Percentiles rank a stretch among this genome's conserved stretches.
Evolutionary conservation across 495 filamentous ascomycete genomes (phyloP).

Genomic region (Trichoderma asperelloides): DNA sequence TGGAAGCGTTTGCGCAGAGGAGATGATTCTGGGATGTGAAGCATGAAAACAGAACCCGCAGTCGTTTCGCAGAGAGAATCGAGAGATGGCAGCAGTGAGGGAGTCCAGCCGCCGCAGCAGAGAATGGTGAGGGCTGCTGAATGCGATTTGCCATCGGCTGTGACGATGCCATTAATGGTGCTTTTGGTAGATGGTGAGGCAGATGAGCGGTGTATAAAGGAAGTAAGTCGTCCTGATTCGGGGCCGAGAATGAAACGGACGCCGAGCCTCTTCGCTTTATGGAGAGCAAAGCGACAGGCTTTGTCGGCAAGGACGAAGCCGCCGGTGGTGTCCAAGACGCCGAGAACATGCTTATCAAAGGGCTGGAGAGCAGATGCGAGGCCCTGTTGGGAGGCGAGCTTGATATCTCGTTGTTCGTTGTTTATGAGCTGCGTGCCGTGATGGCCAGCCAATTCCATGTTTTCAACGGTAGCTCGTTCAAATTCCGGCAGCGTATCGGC

Average conservation of each 20-base stretch:
- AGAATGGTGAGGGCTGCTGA: slow-evolving; percentile 20
- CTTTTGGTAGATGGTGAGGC: not conserved
- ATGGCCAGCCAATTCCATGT: not conserved
- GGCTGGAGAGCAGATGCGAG: slow-evolving; percentile 10
- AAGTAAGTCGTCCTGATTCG: slow-evolving; percentile 19
- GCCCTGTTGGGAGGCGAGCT: slow-evolving; percentile 18
- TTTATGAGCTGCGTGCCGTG: slow-evolving; percentile 23
- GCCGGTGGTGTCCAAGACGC: slow-evolving; percentile 30
- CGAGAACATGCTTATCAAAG: slow-evolving; percentile 14
- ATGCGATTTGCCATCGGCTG: slow-evolving; percentile 25
- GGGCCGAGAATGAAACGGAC: slow-evolving; percentile 28
- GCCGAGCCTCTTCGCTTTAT: slow-evolving; percentile 26
- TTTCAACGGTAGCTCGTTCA: not conserved
- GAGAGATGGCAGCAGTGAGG: slow-evolving; percentile 22
- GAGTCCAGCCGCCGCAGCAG: slow-evolving; percentile 29
- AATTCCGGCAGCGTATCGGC: not conserved
- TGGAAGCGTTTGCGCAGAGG: not conserved
- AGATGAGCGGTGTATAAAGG: slow-evolving; percentile 11
- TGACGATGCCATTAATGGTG: slow-evolving; percentile 21
- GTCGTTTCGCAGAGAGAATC: slow-evolving; percentile 34
- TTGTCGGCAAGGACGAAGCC: slow-evolving; percentile 35
- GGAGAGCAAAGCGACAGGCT: slow-evolving; percentile 31
- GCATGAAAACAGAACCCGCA: slow-evolving; percentile 29
- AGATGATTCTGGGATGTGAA: slow-evolving; percentile 22
- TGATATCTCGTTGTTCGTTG: slow-evolving; percentile 20